Evolutionary conservation across 2,329 filamentous ascomycete genomes (phyloP).

Genomic region (Blastomyces parvus): DNA sequence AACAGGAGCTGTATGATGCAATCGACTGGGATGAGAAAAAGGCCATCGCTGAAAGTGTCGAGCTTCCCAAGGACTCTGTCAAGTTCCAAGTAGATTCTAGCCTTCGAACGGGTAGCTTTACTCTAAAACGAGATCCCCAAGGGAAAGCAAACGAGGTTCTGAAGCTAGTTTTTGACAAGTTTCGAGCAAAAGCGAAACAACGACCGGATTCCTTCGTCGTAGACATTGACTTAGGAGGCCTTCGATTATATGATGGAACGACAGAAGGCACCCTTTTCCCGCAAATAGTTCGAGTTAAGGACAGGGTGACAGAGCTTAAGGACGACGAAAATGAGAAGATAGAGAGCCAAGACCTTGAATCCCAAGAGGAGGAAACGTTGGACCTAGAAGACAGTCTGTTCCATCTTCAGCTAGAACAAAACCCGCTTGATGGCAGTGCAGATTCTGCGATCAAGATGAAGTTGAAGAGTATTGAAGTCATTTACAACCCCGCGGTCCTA

Average conservation of each 20-base stretch:
- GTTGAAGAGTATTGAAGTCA: constrained; percentile 88
- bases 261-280: constrained; percentile 84
- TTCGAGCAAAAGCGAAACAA: constrained; percentile 81
- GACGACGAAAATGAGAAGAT: constrained; percentile 42
- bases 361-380: constrained; percentile 34
- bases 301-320: constrained; percentile 52
- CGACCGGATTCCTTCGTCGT: constrained; percentile 83
- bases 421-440: constrained; percentile 83
- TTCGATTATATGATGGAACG: constrained; percentile 92
- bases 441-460: constrained; percentile 86
- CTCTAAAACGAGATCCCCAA: constrained; percentile 74
- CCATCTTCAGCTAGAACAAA: constrained; percentile 83
- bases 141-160: constrained; percentile 71
- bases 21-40: constrained; percentile 99
- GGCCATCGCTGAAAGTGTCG: constrained; percentile 74
- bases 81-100: constrained; percentile 89
- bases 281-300: constrained; percentile 93
- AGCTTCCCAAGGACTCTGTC: constrained; percentile 80
- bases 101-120: constrained; percentile 93
- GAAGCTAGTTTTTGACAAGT: constrained; percentile 86
- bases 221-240: constrained; percentile 80
- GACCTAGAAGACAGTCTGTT: constrained; percentile 70
- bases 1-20: constrained; percentile 90
- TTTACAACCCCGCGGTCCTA: constrained; percentile 92
- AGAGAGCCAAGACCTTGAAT: constrained; percentile 31